Evolutionary conservation across 2,329 filamentous ascomycete genomes (phyloP).

Genomic region (Clarireedia paspali): DNA sequence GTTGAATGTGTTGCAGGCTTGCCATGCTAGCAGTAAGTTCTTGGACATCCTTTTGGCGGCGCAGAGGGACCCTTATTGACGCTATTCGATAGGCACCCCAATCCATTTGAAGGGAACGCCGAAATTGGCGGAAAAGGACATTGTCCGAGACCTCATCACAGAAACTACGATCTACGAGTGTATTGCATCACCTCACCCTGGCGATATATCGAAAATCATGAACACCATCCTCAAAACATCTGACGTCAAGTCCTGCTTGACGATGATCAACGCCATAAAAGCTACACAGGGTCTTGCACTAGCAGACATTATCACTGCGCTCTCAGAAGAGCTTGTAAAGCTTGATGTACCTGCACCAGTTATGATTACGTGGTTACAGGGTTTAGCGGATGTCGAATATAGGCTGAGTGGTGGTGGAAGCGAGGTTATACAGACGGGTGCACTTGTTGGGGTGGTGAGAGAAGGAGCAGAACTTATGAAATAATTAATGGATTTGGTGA

Average conservation of each 20-base stretch:
- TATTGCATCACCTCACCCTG: constrained; percentile 88
- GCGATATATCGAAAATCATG: constrained; percentile 78
- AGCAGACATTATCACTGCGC: constrained; percentile 83
- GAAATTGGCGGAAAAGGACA: constrained; percentile 53
- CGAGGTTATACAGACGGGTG: constrained; percentile 85
- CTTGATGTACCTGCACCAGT: constrained; percentile 81
- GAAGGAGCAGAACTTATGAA: constrained; percentile 73
- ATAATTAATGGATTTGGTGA: constrained; percentile 10
- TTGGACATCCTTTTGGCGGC: not conserved
- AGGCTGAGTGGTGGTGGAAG: constrained; percentile 79
- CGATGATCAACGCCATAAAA: constrained; percentile 84
- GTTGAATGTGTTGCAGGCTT: constrained; percentile 92
- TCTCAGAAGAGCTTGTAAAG: constrained; percentile 74
- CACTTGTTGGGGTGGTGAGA: constrained; percentile 80
- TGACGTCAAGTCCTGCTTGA: constrained; percentile 84
- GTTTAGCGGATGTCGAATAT: constrained; percentile 88
- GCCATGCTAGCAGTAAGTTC: constrained; percentile 77
- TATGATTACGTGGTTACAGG: constrained; percentile 85
- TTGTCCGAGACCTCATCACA: constrained; percentile 78
- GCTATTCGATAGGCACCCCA: constrained; percentile 53
- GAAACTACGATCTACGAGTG: constrained; percentile 94
- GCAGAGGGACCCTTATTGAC: constrained; percentile 4
- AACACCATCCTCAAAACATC: constrained; percentile 74
- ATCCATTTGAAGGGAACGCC: constrained; percentile 53
- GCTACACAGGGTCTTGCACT: constrained; percentile 76